Conservation (phyloP, 2,329 filamentous ascomycete species). For the Aspergillus pseudotamarii region DNA sequence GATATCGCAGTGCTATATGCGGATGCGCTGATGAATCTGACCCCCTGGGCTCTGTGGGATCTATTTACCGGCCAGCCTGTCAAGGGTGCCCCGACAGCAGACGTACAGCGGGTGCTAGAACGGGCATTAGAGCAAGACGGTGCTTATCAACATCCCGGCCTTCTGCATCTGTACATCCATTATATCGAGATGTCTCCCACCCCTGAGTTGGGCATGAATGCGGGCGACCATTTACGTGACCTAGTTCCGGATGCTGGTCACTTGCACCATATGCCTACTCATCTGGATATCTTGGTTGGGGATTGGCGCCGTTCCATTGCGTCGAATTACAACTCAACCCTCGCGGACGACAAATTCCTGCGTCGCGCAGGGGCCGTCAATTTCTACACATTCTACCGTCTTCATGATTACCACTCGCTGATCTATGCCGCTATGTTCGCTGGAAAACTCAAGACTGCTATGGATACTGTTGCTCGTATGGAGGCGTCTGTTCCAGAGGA, state of each 20-base stretch:
- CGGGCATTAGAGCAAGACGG: slow-evolving; percentile 54
- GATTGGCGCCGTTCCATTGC: slow-evolving; percentile 67
- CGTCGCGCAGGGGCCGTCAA: slow-evolving; percentile 60
- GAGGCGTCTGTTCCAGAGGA: slow-evolving; percentile 65
- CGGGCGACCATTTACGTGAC: slow-evolving; percentile 70
- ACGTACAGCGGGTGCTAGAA: slow-evolving; percentile 62
- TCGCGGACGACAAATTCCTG: slow-evolving; percentile 68
- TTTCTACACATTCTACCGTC: slow-evolving; percentile 74
- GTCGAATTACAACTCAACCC: slow-evolving; percentile 66
- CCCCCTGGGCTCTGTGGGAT: slow-evolving; percentile 67
- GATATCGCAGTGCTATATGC: slow-evolving; percentile 65
- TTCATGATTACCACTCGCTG: slow-evolving; percentile 71
- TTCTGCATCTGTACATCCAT: slow-evolving; percentile 75
- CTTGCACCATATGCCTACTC: slow-evolving; percentile 73
- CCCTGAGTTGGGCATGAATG: slow-evolving; percentile 63
- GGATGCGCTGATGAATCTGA: slow-evolving; percentile 67
- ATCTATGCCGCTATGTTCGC: slow-evolving; percentile 65
- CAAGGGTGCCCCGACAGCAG: slow-evolving; percentile 56
- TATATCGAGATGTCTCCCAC: slow-evolving; percentile 73
- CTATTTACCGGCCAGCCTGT: slow-evolving; percentile 59
- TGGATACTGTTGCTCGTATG: slow-evolving; percentile 61
- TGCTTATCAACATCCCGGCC: slow-evolving; percentile 63
- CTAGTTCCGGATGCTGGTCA: slow-evolving; percentile 69
- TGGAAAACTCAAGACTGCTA: slow-evolving; percentile 62
- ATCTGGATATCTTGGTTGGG: slow-evolving; percentile 71